Evolutionary conservation across 768 basidiomycete genomes (phyloP), one percentile per base, ranked within the genome.

Genomic region (Suillus ampliporus): DNA sequence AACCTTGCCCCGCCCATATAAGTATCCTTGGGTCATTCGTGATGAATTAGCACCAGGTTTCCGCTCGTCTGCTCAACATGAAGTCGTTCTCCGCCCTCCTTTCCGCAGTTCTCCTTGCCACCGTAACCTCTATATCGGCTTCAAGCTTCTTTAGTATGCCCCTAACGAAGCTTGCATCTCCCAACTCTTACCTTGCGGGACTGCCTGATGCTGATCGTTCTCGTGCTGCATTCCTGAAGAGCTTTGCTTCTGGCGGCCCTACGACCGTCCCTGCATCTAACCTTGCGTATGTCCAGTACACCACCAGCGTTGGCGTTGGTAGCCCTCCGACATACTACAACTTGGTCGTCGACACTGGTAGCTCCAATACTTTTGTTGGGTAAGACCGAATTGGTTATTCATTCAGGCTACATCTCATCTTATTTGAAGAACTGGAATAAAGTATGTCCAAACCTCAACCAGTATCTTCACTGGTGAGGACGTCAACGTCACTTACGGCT

Each of bases 351-450:
- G 70, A 71, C 61, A 71, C 70, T 43, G 70, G 70, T 23, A 64
- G 61, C 34, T 68, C 69, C 47, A 72, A 72, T 47, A 72, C 71
- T 23, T 72, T 71, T 71, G 61, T 72, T 41, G 71, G 57, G 57
- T 58, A 26, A 31, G 50, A 6, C 50, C 11, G 5, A 15, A 23
- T 26, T 37, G 2, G 5, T 37, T 54, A 23, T 23, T 38, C 21
- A 15, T 5, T 26, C 15, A 9, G 21, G 5, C n/a, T 2, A 15
- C 6, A 28, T 56, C 41, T 58, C 21, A 47, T 34, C 10, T 53
- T 13, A 31, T 58, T 34, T 15, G 2, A 31, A 58, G 71, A 15
- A 66, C 66, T 21, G 62, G 40, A 26, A 61, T 3, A 19, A 28
- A n/a, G 21, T 71, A 67, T 57, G 47, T 62, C n/a, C 56, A 38